phyloP scores from a whole-genome alignment of 192 early-diverging fungal genomes.

The Cetraspora pellucida region DNA sequence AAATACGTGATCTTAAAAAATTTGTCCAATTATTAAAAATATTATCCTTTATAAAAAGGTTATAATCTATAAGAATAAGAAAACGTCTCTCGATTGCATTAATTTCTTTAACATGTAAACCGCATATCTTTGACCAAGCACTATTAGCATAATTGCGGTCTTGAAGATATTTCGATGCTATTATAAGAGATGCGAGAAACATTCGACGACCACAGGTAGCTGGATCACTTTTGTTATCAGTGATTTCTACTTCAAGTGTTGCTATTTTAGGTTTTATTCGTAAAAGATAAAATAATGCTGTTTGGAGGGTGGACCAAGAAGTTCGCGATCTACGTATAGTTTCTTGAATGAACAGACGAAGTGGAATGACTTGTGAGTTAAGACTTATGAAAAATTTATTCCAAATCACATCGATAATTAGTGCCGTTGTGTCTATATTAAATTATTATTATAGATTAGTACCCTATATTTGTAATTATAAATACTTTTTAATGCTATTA shows the following conservation, averaged over 20 bases:
- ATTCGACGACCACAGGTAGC: slow-evolving; percentile 71
- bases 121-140: slow-evolving; percentile 88
- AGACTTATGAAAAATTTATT: slow-evolving; percentile 25
- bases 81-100: slow-evolving; percentile 79
- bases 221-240: neutral
- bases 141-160: slow-evolving; percentile 85
- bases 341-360: slow-evolving; percentile 71
- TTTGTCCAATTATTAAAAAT: slow-evolving; percentile 56
- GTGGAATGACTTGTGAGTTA: slow-evolving; percentile 46
- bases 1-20: slow-evolving; percentile 38
- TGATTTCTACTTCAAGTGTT: too few species aligned
- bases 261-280: slow-evolving; percentile 43
- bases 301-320: slow-evolving; percentile 78
- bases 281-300: slow-evolving; percentile 73
- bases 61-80: slow-evolving; percentile 75
- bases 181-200: slow-evolving; percentile 81
- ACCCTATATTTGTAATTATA: neutral
- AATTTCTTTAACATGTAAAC: slow-evolving; percentile 74
- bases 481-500: neutral
- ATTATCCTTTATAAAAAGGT: slow-evolving; percentile 64
- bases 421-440: slow-evolving; percentile 51
- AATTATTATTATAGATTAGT: neutral
- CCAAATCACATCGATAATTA: slow-evolving; percentile 63
- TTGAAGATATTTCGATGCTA: slow-evolving; percentile 85
- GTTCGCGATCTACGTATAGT: slow-evolving; percentile 74